A percentile compares a stretch with the other conserved stretches of the same genome.
Conservation (phyloP, 495 filamentous ascomycete species). For the Letharia lupina region DNA sequence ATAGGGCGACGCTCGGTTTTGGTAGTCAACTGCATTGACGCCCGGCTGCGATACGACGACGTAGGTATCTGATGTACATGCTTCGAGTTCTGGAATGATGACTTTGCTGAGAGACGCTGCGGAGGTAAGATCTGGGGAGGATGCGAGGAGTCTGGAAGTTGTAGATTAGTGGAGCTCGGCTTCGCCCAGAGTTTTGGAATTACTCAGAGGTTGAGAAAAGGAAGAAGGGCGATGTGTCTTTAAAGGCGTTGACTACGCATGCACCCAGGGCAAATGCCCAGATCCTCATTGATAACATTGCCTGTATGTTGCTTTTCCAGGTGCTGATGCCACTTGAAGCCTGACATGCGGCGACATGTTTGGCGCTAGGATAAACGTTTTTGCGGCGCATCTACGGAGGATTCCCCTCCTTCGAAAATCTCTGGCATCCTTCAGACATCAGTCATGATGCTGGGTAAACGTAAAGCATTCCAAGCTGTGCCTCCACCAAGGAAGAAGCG, state of each 20-base stretch:
- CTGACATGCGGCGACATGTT: background rate
- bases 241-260: constrained; percentile 52
- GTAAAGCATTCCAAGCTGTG: constrained; percentile 23
- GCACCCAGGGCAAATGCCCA: constrained; percentile 54
- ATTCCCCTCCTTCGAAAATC: background rate
- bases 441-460: constrained; percentile 17
- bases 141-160: constrained; percentile 35
- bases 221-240: constrained; percentile 79
- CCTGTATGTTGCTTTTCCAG: background rate
- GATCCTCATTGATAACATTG: constrained; percentile 23
- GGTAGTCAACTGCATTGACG: constrained; percentile 58
- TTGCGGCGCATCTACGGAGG: background rate
- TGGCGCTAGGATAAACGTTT: constrained; percentile 11
- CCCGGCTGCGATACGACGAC: constrained; percentile 74
- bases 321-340: constrained; percentile 12
- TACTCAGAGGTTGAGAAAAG: constrained; percentile 74
- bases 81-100: constrained; percentile 40
- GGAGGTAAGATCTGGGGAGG: constrained; percentile 38
- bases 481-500: constrained; percentile 54
- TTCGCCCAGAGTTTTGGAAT: constrained; percentile 9
- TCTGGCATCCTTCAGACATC: background rate
- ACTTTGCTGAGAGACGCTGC: constrained; percentile 33
- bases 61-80: constrained; percentile 71
- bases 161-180: constrained; percentile 15
- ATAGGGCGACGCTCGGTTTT: constrained; percentile 48